Percentiles rank a stretch among this genome's conserved stretches.
phyloP scores from a whole-genome alignment of 441 rosid species.

The Bocquillonia castaneifolia region DNA sequence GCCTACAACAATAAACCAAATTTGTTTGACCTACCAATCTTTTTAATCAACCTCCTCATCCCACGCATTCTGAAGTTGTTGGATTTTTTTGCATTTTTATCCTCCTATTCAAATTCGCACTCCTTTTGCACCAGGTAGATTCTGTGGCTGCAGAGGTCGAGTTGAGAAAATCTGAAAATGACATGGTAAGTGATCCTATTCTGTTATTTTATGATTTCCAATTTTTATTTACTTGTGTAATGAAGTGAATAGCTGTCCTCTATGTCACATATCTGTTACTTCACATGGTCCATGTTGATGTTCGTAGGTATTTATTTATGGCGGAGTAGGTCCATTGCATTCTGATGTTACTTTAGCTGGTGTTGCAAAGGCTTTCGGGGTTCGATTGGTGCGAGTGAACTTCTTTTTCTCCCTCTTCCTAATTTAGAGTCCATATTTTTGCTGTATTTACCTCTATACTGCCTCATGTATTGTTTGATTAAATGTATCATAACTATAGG shows the following conservation, averaged over 20 bases:
- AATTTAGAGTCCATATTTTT: background rate
- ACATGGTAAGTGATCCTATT: constrained; percentile 51
- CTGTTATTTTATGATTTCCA: background rate
- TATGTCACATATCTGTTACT: constrained; percentile 6
- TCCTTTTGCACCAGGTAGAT: constrained; percentile 61
- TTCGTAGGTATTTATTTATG: constrained; percentile 73
- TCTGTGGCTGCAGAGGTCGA: constrained; percentile 97
- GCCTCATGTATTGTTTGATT: background rate
- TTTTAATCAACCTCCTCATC: too few relatives aligned
- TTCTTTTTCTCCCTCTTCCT: background rate
- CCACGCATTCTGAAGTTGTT: too few relatives aligned
- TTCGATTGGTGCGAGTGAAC: constrained; percentile 63
- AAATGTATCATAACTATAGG: constrained; percentile 1
- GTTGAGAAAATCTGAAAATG: constrained; percentile 56
- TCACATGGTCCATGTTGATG: constrained; percentile 13
- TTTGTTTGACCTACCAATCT: too few relatives aligned
- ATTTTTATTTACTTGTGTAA: constrained; percentile 1
- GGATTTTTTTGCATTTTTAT: background rate
- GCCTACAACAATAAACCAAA: too few relatives aligned
- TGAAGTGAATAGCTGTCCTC: background rate
- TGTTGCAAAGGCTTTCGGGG: constrained; percentile 96
- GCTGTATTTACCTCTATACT: background rate
- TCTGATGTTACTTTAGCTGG: constrained; percentile 91
- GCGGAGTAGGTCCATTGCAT: constrained; percentile 94
- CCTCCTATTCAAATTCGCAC: constrained; percentile 16